Base-by-base conservation (phyloP, 108 stramenopile species). In the Nitzschia sp. region DNA sequence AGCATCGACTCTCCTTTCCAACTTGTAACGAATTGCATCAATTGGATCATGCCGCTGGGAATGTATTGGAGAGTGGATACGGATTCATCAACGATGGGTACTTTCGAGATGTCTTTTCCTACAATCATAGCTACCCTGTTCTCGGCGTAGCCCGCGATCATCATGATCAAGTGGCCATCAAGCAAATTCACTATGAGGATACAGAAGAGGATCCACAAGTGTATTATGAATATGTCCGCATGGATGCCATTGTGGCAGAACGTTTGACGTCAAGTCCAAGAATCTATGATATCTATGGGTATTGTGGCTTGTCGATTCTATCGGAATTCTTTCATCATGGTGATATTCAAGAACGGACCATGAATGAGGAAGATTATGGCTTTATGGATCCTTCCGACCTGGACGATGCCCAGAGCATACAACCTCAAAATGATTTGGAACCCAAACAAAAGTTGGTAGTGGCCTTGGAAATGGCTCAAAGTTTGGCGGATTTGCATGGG, bases 181-280 rank as follows among this genome's bases (percentile, higher is more conserved):
- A 75, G 27, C 64, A 68, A 27, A 61, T 75, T 38, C 25, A 28
- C 9, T 70, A 59, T 34, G 18, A 54, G 51, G 31, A 54, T 25
- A 65, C 48, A 0, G 18, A 15, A 15, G 23, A n/a, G 1, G 46
- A 67, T 3, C 3, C n/a, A 11, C 54, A 67, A 2, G 53, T 23
- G 19, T 56, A 30, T 21, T 51, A 32, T 28, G 66, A 67, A 26
- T 55, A 30, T 67, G 54, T 68, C 58, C 76, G 89, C 17, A 86
- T 80, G 75, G 93, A 95, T 75, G 87, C 90, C 32, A 74, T 89
- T 63, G 83, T 90, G 15, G 85, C 85, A 51, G 93, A 95, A 66
- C 72, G 84, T 35, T 70, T 95, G 19, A 81, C 89, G 17, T 42
- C 83, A 6, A 74, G 73, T 60, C 89, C 90, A 21, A 56, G 82